These are phyloP conservation scores for Sporothrix variecibatus DNA, from an alignment of 2,329 filamentous ascomycete genomes.

Conservation along the genomic window DNA sequence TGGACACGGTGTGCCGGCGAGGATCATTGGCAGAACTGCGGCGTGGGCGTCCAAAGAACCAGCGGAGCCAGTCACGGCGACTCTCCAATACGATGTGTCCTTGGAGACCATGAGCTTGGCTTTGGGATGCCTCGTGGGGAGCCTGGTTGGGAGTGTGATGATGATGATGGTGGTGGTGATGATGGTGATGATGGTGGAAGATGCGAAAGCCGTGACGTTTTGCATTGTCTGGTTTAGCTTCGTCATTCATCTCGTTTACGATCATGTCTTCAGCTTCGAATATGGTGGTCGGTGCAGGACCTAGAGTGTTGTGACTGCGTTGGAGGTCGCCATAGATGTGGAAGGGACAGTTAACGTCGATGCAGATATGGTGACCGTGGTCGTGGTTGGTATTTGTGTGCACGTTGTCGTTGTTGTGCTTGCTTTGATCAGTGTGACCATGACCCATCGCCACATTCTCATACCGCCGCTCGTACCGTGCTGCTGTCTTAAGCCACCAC, in stretches of 20 bases:
- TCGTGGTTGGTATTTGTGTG: background rate
- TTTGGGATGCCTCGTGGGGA: background rate
- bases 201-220: background rate
- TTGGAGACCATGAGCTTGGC: background rate
- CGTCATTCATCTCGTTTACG: background rate
- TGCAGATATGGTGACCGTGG: background rate
- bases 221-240: background rate
- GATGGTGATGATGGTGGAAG: conserved; percentile 18
- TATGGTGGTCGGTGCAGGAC: background rate
- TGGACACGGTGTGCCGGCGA: background rate
- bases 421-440: background rate
- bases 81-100: conserved; percentile 9
- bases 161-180: background rate
- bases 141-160: background rate
- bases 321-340: background rate
- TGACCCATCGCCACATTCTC: background rate
- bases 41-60: conserved; percentile 12
- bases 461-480: conserved; percentile 18
- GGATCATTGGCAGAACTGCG: background rate
- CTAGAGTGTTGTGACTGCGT: background rate
- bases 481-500: conserved; percentile 26
- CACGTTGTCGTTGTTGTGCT: background rate
- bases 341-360: conserved; percentile 1
- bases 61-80: conserved; percentile 17
- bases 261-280: background rate